A percentile compares a stretch with the other conserved stretches of the same genome.
Evolutionary conservation across 2,329 filamentous ascomycete genomes (phyloP).

Genomic region (Blumeria hordei): DNA sequence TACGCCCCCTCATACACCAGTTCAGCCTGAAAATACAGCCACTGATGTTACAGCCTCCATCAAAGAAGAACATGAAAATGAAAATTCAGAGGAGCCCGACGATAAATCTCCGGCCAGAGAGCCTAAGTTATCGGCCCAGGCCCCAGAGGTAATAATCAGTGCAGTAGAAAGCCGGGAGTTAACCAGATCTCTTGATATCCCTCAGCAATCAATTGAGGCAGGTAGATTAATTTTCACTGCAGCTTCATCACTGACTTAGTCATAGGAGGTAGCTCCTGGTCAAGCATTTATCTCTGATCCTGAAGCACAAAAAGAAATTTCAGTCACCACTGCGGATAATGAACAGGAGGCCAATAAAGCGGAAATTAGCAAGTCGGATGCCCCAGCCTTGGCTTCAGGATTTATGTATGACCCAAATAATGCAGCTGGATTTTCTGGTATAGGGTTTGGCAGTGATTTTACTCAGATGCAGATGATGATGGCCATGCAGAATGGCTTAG

Average conservation of each 20-base stretch:
- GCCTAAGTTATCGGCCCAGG: conserved; percentile 2
- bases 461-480: conserved; percentile 62
- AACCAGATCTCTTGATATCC: conserved; percentile 15
- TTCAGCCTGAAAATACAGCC: conserved; percentile 6
- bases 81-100: no score
- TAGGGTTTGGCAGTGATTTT: conserved; percentile 32
- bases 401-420: conserved; percentile 20
- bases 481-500: conserved; percentile 48
- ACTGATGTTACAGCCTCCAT: conserved; percentile 2
- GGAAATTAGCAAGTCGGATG: conserved; percentile 5
- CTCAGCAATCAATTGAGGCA: conserved; percentile 18
- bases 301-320: conserved; percentile 5
- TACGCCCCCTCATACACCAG: conserved; percentile 14
- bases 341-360: conserved; percentile 5
- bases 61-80: background rate
- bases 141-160: conserved; percentile 1
- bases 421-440: conserved; percentile 17
- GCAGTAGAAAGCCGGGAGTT: conserved; percentile 3
- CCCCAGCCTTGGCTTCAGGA: conserved; percentile 13
- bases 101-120: conserved; percentile 4
- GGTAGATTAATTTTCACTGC: background rate
- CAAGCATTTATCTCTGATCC: conserved; percentile 11
- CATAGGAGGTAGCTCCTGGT: conserved; percentile 14
- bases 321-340: conserved; percentile 4
- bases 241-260: conserved; percentile 5